phyloP scores from a whole-genome alignment of 139 green algal species.

The Chlorella sorokiniana region DNA sequence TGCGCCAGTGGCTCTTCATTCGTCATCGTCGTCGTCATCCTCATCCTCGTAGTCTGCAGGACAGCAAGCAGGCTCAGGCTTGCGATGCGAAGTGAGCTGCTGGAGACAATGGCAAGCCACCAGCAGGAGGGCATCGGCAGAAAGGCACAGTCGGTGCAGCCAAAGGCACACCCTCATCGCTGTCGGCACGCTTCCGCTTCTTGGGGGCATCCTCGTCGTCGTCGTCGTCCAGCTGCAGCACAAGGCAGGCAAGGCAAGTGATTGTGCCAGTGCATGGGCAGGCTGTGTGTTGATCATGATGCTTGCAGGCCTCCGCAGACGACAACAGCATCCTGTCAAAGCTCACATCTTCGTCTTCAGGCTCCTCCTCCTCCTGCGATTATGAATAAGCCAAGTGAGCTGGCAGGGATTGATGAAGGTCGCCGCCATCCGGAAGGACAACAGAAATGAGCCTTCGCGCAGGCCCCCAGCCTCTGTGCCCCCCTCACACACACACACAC shows the following conservation, averaged over 20 bases:
- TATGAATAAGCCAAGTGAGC: too few species aligned
- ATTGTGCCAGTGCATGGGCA: not conserved
- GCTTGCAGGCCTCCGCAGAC: too few species aligned
- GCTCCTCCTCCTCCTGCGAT: constrained; percentile 34
- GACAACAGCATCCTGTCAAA: not conserved
- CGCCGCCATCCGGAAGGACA: too few species aligned
- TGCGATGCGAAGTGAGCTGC: not conserved
- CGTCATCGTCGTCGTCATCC: constrained; percentile 9
- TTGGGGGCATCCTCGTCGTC: constrained; percentile 24
- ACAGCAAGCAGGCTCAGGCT: not conserved
- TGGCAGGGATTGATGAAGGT: too few species aligned
- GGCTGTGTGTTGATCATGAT: too few species aligned
- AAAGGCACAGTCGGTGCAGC: not conserved
- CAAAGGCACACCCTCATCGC: constrained; percentile 9
- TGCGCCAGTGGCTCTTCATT: not conserved
- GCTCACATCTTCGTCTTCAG: constrained; percentile 29
- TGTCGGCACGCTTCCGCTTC: constrained; percentile 31
- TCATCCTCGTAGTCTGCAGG: constrained; percentile 9
- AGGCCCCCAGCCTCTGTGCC: not conserved
- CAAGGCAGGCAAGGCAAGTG: not conserved
- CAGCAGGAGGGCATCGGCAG: not conserved
- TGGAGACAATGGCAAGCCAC: not conserved
- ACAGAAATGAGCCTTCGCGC: not conserved
- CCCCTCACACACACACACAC: not conserved
- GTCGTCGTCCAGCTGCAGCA: not conserved